These are phyloP conservation scores for Cyathus striatus DNA, from an alignment of 768 basidiomycete species.

Conservation along the genomic window DNA sequence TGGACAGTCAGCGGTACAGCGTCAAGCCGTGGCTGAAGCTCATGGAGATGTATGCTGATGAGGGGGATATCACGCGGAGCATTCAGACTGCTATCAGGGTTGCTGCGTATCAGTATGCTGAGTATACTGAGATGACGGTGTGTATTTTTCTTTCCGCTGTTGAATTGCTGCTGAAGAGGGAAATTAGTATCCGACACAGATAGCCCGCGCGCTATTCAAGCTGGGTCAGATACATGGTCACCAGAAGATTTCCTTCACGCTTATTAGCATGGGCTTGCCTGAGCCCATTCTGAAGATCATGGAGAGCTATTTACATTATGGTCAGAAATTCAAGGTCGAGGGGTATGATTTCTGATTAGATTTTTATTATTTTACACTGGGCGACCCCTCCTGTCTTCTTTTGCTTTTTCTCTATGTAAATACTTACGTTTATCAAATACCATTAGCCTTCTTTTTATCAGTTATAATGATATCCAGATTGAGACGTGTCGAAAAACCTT, in stretches of 20 bases:
- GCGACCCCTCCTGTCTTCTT: constrained; percentile 1
- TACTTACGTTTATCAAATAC: not conserved
- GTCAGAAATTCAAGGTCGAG: constrained; percentile 82
- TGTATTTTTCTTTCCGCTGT: constrained; percentile 22
- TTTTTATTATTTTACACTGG: constrained; percentile 13
- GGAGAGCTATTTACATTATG: constrained; percentile 88
- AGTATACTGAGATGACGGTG: constrained; percentile 87
- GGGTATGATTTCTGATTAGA: constrained; percentile 65
- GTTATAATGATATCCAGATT: not conserved
- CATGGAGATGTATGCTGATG: constrained; percentile 95
- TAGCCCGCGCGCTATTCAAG: constrained; percentile 89
- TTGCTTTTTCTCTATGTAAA: not conserved
- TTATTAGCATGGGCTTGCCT: constrained; percentile 92
- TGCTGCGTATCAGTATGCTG: constrained; percentile 87
- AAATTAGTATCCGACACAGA: constrained; percentile 79
- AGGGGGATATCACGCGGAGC: constrained; percentile 87
- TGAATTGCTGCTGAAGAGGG: not conserved
- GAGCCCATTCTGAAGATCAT: constrained; percentile 88
- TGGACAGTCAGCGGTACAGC: constrained; percentile 82
- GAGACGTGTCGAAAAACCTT: too few species aligned
- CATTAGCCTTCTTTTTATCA: not conserved
- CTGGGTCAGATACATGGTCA: constrained; percentile 91
- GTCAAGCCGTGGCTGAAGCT: constrained; percentile 91
- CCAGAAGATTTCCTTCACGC: constrained; percentile 88
- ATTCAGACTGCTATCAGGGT: constrained; percentile 91